Conservation (phyloP, 352 stramenopile species). For the Globisporangium rhizosaccharum region DNA sequence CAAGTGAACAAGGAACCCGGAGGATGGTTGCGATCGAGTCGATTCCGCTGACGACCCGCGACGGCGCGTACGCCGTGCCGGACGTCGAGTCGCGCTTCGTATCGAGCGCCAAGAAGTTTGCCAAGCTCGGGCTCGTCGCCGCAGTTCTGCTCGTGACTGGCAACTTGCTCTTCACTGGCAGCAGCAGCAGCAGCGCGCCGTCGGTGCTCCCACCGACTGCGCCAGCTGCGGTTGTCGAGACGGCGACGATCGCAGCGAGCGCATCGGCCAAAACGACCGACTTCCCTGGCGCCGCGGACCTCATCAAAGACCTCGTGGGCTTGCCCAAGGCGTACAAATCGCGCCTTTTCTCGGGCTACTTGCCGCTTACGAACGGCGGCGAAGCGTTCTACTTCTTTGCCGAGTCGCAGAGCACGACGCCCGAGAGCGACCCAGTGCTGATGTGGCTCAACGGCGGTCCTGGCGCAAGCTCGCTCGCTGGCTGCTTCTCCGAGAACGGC, state of each 20-base stretch:
- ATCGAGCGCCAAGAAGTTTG: slow-evolving; percentile 8
- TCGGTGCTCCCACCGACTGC: too few species aligned
- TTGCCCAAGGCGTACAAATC: slow-evolving; percentile 39
- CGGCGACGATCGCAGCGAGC: slow-evolving; percentile 1
- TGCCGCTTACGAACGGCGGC: slow-evolving; percentile 44
- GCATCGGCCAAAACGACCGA: background rate
- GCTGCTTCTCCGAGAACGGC: slow-evolving; percentile 66
- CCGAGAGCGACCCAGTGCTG: slow-evolving; percentile 41
- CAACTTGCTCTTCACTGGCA: slow-evolving; percentile 11
- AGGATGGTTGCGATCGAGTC: background rate
- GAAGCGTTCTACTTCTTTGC: slow-evolving; percentile 66
- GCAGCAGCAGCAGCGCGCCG: background rate
- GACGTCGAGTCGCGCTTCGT: slow-evolving; percentile 8
- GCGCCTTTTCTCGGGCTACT: slow-evolving; percentile 55
- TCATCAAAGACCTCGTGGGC: too few species aligned
- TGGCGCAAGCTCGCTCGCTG: slow-evolving; percentile 47
- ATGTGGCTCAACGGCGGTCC: slow-evolving; percentile 71
- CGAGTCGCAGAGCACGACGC: slow-evolving; percentile 44
- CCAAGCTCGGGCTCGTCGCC: slow-evolving; percentile 7
- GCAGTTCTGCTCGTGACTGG: slow-evolving; percentile 5
- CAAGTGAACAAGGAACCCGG: background rate
- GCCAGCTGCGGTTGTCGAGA: background rate
- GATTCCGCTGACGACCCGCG: slow-evolving; percentile 10
- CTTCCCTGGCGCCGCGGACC: background rate
- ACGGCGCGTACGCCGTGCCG: slow-evolving; percentile 9